phyloP scores from a whole-genome alignment of 306 rosid genomes.

The Fagus sylvatica region DNA sequence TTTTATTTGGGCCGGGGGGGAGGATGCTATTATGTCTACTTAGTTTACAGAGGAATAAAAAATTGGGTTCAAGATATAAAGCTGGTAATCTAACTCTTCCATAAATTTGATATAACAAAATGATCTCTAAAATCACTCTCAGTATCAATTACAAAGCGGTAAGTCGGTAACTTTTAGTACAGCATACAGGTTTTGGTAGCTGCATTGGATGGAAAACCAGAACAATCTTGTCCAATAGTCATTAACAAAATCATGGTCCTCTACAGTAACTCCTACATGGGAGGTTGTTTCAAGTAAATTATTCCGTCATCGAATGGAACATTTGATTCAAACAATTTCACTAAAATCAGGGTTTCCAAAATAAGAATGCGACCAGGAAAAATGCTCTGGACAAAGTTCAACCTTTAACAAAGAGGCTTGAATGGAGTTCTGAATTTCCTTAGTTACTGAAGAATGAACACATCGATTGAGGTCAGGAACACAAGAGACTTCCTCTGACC shows the following conservation, averaged over 20 bases:
- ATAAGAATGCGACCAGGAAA: slow-evolving; percentile 3
- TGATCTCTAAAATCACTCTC: neutral
- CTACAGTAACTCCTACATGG: neutral
- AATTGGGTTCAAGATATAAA: neutral
- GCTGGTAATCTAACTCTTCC: slow-evolving; percentile 15
- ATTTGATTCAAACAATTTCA: neutral
- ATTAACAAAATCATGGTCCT: neutral
- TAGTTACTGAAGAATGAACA: slow-evolving; percentile 37
- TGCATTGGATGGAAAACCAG: neutral
- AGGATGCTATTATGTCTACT: neutral
- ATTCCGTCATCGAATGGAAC: slow-evolving; percentile 11
- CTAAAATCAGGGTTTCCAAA: neutral
- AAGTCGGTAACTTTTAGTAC: no score
- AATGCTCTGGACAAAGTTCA: slow-evolving; percentile 19
- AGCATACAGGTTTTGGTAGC: no score
- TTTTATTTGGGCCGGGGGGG: neutral
- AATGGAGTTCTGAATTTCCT: slow-evolving; percentile 60
- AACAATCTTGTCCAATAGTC: neutral
- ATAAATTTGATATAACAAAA: neutral
- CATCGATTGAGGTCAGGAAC: slow-evolving; percentile 42
- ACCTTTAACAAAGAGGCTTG: slow-evolving; percentile 60
- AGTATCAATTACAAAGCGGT: neutral
- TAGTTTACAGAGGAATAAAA: no score
- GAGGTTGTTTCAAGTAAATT: neutral
- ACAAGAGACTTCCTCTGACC: slow-evolving; percentile 66